A percentile compares a stretch with the other conserved stretches of the same genome.
These are phyloP conservation scores for Aureobasidium sp. DNA, from an alignment of 2,329 filamentous ascomycete species.

Conservation along the genomic window DNA sequence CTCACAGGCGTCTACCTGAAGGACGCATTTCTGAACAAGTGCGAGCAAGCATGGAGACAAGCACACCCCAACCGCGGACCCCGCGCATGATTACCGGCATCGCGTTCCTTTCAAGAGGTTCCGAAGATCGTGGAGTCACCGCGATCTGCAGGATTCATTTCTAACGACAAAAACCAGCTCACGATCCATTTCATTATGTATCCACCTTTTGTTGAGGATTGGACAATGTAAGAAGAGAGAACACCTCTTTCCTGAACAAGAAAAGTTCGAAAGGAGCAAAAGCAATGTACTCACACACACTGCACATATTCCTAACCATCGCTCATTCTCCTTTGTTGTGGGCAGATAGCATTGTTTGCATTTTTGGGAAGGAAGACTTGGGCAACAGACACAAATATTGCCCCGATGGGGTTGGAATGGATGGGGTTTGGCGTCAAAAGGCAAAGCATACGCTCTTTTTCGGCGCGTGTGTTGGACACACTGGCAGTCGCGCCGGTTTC, in stretches of 20 bases:
- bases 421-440: not conserved
- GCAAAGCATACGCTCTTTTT: not conserved
- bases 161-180: not conserved
- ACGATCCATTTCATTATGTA: not conserved
- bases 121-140: not conserved
- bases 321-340: not conserved
- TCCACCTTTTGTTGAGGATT: not conserved
- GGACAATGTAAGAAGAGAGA: not conserved
- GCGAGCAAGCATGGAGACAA: slow-evolving; percentile 7
- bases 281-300: not conserved
- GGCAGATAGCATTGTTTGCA: slow-evolving; percentile 1
- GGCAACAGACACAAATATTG: not conserved
- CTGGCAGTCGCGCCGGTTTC: not conserved
- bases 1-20: not conserved
- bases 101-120: not conserved
- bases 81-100: not conserved
- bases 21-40: not conserved
- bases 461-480: not conserved
- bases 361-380: not conserved
- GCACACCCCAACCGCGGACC: not conserved
- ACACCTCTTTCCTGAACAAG: not conserved
- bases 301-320: not conserved
- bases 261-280: not conserved
- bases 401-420: not conserved
- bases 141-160: not conserved